A percentile compares a stretch with the other conserved stretches of the same genome.
Conservation (phyloP, 768 basidiomycete genomes). For the Hypholoma fasciculare region DNA sequence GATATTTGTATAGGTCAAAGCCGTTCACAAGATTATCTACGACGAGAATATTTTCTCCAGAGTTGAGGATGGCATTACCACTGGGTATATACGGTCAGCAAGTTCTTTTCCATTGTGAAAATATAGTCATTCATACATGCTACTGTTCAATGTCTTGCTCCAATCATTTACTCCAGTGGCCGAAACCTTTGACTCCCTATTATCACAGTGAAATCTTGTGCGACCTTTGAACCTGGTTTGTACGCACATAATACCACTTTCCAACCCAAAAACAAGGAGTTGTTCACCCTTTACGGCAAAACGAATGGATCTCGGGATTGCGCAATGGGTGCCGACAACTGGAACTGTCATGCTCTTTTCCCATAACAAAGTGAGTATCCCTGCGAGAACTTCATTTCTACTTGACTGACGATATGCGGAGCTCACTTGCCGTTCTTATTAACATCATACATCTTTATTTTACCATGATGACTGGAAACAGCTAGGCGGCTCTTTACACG, state of each 20-base stretch:
- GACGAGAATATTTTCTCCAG: background rate
- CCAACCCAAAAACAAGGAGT: conserved; percentile 5
- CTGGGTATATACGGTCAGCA: background rate
- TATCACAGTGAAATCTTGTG: background rate
- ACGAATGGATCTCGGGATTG: background rate
- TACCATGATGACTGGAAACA: conserved; percentile 1
- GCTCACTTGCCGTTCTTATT: conserved; percentile 2
- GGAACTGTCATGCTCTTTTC: background rate
- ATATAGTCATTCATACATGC: conserved; percentile 3
- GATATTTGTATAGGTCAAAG: conserved; percentile 11
- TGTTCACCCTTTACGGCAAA: conserved; percentile 6
- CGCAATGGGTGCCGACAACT: background rate
- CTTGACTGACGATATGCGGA: too few relatives aligned
- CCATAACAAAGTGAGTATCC: conserved; percentile 1
- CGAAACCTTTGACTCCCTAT: background rate
- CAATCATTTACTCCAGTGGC: conserved; percentile 1
- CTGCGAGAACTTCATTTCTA: too few relatives aligned
- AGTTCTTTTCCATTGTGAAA: background rate
- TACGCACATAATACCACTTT: conserved; percentile 11
- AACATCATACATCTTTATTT: background rate
- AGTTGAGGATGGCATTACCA: conserved; percentile 1
- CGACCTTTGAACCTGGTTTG: background rate
- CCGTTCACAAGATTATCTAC: conserved; percentile 14
- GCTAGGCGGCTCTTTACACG: background rate
- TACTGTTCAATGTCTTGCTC: conserved; percentile 3